phyloP scores from a whole-genome alignment of 768 basidiomycete species.

The Leccinum obscurum region DNA sequence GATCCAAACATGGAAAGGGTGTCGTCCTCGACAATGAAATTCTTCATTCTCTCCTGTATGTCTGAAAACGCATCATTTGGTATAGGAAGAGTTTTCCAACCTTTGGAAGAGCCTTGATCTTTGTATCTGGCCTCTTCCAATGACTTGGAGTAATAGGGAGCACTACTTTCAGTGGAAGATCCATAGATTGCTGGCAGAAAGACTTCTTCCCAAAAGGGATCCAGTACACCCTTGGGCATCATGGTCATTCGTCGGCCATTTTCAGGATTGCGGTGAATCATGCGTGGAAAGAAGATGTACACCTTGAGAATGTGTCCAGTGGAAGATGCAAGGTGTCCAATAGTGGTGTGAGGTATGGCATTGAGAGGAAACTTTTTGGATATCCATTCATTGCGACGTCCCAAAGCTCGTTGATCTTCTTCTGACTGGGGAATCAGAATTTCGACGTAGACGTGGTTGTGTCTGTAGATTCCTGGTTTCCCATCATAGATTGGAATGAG shows the following conservation, averaged over 20 bases:
- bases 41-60: neutral
- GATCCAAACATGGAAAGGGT: conserved; percentile 7
- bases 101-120: neutral
- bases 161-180: no score
- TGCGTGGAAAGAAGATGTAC: conserved; percentile 11
- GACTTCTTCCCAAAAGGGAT: conserved; percentile 8
- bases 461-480: conserved; percentile 2
- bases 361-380: conserved; percentile 7
- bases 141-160: neutral
- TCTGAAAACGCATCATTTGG: neutral
- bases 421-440: conserved; percentile 13
- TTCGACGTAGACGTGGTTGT: conserved; percentile 19
- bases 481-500: no score
- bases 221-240: conserved; percentile 5
- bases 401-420: neutral
- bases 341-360: conserved; percentile 6
- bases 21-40: neutral
- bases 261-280: conserved; percentile 3
- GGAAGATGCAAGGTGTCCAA: neutral
- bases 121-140: conserved; percentile 9
- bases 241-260: neutral
- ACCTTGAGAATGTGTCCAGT: neutral
- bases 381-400: conserved; percentile 1
- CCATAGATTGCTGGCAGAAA: conserved; percentile 4
- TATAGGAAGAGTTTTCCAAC: neutral